Percentiles rank a stretch among this genome's conserved stretches.
Evolutionary conservation across 306 rosid species (phyloP).

Genomic region (Cucumis hystrix): DNA sequence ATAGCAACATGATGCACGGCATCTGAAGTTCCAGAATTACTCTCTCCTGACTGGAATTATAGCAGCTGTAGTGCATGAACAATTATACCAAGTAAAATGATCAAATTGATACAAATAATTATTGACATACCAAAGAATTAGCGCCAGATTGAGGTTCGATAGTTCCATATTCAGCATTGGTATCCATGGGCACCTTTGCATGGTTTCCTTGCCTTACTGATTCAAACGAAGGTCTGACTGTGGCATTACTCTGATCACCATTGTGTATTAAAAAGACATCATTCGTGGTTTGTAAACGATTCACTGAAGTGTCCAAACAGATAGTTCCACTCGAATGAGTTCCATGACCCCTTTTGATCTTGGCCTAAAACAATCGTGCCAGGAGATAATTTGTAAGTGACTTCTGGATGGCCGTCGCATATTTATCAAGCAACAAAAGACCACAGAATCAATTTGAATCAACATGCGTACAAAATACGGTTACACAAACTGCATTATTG

Average conservation of each 20-base stretch:
- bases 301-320: slow-evolving; percentile 10
- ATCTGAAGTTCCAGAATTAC: slow-evolving; percentile 14
- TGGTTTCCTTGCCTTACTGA: slow-evolving; percentile 17
- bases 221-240: slow-evolving; percentile 12
- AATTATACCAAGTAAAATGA: slow-evolving; percentile 5
- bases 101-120: background rate
- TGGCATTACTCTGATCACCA: slow-evolving; percentile 20
- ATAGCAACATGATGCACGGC: slow-evolving; percentile 12
- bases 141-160: slow-evolving; percentile 6
- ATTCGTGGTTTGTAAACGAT: slow-evolving; percentile 13
- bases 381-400: background rate
- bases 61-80: slow-evolving; percentile 12
- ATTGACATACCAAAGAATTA: slow-evolving; percentile 19
- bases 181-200: slow-evolving; percentile 15
- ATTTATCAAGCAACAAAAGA: background rate
- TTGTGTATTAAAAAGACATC: background rate
- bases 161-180: slow-evolving; percentile 16
- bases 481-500: too few species aligned
- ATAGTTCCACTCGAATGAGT: slow-evolving; percentile 14
- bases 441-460: background rate
- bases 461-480: background rate
- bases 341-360: slow-evolving; percentile 17
- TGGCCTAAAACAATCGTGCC: background rate
- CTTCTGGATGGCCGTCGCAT: background rate
- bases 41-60: slow-evolving; percentile 36